Conservation (phyloP, 257 asterid species). For the Solanum chmielewskii region DNA sequence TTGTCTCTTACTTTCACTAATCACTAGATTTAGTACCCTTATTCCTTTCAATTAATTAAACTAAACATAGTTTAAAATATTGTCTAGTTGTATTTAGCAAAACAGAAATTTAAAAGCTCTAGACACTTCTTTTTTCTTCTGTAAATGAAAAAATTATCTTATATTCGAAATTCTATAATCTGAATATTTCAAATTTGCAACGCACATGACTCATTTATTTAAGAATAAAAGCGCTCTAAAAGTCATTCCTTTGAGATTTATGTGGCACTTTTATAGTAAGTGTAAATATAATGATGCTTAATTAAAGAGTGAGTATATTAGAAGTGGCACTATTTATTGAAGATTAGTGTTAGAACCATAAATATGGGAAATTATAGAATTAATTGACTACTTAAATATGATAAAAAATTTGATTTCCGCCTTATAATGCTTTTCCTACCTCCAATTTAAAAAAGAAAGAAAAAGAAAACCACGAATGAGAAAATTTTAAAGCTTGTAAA, state of each 20-base stretch:
- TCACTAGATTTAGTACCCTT: not conserved
- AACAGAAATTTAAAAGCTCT: not conserved
- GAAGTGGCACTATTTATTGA: not conserved
- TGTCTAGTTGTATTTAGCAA: not conserved
- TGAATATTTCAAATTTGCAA: not conserved
- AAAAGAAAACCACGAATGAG: not conserved
- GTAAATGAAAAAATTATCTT: not conserved
- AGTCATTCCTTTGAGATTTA: not conserved
- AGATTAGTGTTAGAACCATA: not conserved
- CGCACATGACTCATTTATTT: not conserved
- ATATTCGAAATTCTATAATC: too few species aligned
- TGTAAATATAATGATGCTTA: not conserved
- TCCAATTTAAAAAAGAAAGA: not conserved
- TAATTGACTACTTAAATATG: not conserved
- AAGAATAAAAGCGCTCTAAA: not conserved
- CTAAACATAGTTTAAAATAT: not conserved
- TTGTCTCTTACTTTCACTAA: not conserved
- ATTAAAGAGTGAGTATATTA: not conserved
- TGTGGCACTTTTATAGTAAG: not conserved
- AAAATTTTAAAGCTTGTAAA: not conserved
- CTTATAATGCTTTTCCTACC: not conserved
- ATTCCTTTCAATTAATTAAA: not conserved
- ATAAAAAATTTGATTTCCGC: not conserved
- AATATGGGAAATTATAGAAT: not conserved
- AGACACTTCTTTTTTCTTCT: not conserved